These are phyloP conservation scores for Mucor piriformis DNA, from an alignment of 371 early-diverging fungal genomes.

Conservation along the genomic window DNA sequence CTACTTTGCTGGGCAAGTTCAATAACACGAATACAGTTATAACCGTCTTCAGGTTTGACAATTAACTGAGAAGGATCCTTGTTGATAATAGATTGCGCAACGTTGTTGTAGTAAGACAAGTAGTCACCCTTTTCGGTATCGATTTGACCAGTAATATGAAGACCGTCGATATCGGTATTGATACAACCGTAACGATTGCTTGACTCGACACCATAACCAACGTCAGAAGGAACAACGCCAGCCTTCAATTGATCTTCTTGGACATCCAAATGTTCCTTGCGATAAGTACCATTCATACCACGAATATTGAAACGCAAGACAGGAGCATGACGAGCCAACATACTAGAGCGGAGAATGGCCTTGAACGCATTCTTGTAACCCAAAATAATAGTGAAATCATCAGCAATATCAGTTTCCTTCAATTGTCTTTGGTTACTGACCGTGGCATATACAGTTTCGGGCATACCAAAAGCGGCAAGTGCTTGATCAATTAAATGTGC, in stretches of 20 bases:
- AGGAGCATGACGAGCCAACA: conserved; percentile 71
- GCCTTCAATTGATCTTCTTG: conserved; percentile 78
- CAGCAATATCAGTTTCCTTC: conserved; percentile 54
- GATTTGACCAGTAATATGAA: conserved; percentile 61
- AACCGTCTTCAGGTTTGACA: conserved; percentile 72
- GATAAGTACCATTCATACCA: conserved; percentile 71
- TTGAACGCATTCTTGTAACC: conserved; percentile 62
- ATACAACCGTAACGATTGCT: conserved; percentile 56
- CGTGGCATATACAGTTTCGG: conserved; percentile 63
- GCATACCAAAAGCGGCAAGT: conserved; percentile 70
- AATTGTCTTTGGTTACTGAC: conserved; percentile 74
- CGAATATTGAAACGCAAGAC: conserved; percentile 69
- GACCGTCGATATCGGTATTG: conserved; percentile 54
- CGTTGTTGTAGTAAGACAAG: conserved; percentile 66
- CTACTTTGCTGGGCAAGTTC: conserved; percentile 73
- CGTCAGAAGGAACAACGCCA: conserved; percentile 55
- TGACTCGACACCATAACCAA: conserved; percentile 60
- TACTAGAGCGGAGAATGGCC: conserved; percentile 67
- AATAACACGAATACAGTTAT: conserved; percentile 68
- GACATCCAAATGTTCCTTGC: conserved; percentile 71
- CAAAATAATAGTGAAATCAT: conserved; percentile 68
- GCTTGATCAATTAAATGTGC: conserved; percentile 83
- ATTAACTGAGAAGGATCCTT: conserved; percentile 46
- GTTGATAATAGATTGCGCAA: conserved; percentile 59
- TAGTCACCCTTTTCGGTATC: conserved; percentile 65